A percentile compares a stretch with the other conserved stretches of the same genome.
Conservation (phyloP, 2,329 filamentous ascomycete species). For the Alternaria ethzedia region DNA sequence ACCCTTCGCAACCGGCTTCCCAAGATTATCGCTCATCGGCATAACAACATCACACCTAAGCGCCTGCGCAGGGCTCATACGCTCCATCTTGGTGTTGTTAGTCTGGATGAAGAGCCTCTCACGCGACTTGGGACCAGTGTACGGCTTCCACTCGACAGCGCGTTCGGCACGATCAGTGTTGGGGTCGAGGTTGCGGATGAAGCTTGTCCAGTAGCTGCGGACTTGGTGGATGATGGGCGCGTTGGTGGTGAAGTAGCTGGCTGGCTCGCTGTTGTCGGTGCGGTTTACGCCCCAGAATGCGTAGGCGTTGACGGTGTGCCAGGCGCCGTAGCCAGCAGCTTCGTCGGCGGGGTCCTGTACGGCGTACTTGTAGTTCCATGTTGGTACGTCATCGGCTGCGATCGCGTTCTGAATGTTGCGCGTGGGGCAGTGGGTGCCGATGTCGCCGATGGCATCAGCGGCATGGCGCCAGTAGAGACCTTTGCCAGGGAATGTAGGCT, state of each 20-base stretch:
- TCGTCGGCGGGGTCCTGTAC: slow-evolving; percentile 66
- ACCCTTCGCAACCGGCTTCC: slow-evolving; percentile 9
- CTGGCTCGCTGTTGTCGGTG: slow-evolving; percentile 56
- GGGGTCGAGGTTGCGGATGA: slow-evolving; percentile 70
- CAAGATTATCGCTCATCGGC: slow-evolving; percentile 17
- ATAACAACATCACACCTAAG: slow-evolving; percentile 14
- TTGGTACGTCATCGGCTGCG: slow-evolving; percentile 48
- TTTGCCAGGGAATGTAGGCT: slow-evolving; percentile 52
- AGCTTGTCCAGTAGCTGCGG: slow-evolving; percentile 77
- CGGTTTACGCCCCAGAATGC: slow-evolving; percentile 72
- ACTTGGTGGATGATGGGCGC: slow-evolving; percentile 64
- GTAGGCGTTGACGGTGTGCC: slow-evolving; percentile 70
- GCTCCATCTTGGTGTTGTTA: slow-evolving; percentile 50
- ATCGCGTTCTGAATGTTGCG: slow-evolving; percentile 60
- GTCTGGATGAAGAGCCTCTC: slow-evolving; percentile 48
- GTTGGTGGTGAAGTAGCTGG: slow-evolving; percentile 65
- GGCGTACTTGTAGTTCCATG: slow-evolving; percentile 74
- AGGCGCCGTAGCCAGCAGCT: slow-evolving; percentile 65
- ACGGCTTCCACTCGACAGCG: slow-evolving; percentile 61
- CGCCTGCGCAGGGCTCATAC: slow-evolving; percentile 26
- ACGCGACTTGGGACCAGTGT: slow-evolving; percentile 33
- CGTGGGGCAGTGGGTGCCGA: slow-evolving; percentile 69
- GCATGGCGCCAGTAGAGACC: slow-evolving; percentile 66
- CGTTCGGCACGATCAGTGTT: slow-evolving; percentile 60
- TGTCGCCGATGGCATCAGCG: slow-evolving; percentile 66